Percentiles rank a stretch among this genome's conserved stretches.
Evolutionary conservation across 2,329 filamentous ascomycete species (phyloP).

Genomic region (Stagonosporopsis chrysanthemi): DNA sequence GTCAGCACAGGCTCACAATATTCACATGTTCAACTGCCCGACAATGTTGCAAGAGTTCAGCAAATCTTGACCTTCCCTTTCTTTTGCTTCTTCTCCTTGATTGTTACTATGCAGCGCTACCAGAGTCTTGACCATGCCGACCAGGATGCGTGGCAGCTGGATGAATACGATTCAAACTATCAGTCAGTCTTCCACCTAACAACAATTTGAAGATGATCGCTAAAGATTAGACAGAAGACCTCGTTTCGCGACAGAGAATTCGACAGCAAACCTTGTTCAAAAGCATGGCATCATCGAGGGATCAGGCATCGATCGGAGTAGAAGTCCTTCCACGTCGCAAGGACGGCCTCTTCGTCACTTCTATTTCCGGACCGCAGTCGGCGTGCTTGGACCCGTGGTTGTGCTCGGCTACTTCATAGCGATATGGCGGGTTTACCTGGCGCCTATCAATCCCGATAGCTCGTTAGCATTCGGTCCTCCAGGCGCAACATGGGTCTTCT

Average conservation of each 20-base stretch:
- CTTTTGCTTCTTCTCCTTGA: neutral
- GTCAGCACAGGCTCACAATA: neutral
- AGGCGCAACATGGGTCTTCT: constrained; percentile 18
- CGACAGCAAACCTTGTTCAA: neutral
- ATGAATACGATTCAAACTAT: neutral
- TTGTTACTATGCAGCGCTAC: neutral
- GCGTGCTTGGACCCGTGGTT: constrained; percentile 11
- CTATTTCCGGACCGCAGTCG: constrained; percentile 14
- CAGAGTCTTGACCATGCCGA: neutral
- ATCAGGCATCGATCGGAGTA: neutral
- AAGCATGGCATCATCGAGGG: neutral
- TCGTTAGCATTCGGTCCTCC: constrained; percentile 8
- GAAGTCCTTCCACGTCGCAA: neutral
- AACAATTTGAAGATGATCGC: neutral
- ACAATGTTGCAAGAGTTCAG: neutral
- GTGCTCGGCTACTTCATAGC: constrained; percentile 14
- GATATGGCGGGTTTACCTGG: constrained; percentile 19
- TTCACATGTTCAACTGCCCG: neutral
- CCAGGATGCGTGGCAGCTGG: constrained; percentile 3
- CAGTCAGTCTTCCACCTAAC: neutral
- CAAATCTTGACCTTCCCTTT: neutral
- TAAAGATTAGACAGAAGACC: neutral
- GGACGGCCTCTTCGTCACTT: constrained; percentile 4
- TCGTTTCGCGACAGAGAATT: neutral
- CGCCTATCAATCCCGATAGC: neutral